Percentiles rank a stretch among this genome's conserved stretches.
Evolutionary conservation across 108 stramenopile genomes (phyloP).

Genomic region (Cyclotella atomus): DNA sequence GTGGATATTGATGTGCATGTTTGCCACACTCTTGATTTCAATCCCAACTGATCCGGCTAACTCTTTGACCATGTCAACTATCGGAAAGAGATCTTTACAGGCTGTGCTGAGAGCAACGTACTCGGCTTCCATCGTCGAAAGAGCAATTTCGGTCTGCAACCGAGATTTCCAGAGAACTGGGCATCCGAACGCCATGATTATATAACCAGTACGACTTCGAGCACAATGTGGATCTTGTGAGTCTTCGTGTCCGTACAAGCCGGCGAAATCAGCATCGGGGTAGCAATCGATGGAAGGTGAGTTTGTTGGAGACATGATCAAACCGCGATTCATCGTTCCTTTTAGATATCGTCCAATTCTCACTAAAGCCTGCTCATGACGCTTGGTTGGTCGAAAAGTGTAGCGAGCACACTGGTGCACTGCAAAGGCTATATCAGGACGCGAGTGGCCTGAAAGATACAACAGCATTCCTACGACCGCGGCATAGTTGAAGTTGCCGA

Average conservation of each 20-base stretch:
- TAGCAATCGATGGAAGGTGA: not conserved
- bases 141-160: not conserved
- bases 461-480: not conserved
- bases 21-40: not conserved
- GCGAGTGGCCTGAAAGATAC: not conserved
- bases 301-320: not conserved
- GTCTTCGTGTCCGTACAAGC: not conserved
- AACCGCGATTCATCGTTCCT: not conserved
- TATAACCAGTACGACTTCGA: not conserved
- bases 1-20: not conserved
- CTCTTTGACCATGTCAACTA: not conserved
- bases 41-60: not conserved
- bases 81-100: not conserved
- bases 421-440: constrained; percentile 2
- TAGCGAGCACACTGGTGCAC: constrained; percentile 1
- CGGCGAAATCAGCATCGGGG: constrained; percentile 4
- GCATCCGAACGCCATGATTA: not conserved
- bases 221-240: not conserved
- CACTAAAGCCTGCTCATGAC: not conserved
- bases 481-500: not conserved
- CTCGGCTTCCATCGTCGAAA: constrained; percentile 1
- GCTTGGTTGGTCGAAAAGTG: not conserved
- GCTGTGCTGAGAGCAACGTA: constrained; percentile 1
- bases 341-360: constrained; percentile 1
- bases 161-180: not conserved